A percentile compares a stretch with the other conserved stretches of the same genome.
Conservation (phyloP, 306 rosid species). For the Pyrus communis region DNA sequence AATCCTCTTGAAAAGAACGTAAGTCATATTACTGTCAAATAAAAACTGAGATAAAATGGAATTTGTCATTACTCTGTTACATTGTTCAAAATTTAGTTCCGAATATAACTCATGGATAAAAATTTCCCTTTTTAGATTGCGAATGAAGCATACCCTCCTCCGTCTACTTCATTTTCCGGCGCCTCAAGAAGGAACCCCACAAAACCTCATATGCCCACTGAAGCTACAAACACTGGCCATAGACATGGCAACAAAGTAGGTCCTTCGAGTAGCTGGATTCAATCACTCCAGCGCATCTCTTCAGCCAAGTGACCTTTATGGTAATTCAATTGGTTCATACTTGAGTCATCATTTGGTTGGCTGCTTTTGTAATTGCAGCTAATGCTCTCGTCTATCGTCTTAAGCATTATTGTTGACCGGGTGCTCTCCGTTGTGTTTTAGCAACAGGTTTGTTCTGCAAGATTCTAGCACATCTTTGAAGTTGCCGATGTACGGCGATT, state of each 20-base stretch:
- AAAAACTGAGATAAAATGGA: neutral
- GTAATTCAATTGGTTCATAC: constrained; percentile 29
- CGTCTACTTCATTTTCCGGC: constrained; percentile 54
- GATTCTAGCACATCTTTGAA: constrained; percentile 23
- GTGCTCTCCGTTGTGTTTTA: constrained; percentile 26
- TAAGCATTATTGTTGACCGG: constrained; percentile 15
- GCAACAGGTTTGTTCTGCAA: constrained; percentile 33
- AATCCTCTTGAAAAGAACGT: constrained; percentile 69
- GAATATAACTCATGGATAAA: neutral
- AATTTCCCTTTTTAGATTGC: constrained; percentile 39
- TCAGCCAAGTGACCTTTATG: constrained; percentile 56
- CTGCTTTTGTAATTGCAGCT: neutral
- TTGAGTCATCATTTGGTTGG: constrained; percentile 9
- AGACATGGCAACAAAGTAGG: constrained; percentile 59
- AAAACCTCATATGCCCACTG: constrained; percentile 48
- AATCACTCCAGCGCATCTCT: constrained; percentile 69
- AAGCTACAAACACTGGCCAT: constrained; percentile 43
- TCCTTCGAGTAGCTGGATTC: constrained; percentile 87
- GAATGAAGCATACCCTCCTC: constrained; percentile 48
- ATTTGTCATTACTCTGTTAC: neutral
- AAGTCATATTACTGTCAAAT: constrained; percentile 15
- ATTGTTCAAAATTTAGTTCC: neutral
- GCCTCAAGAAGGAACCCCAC: constrained; percentile 51
- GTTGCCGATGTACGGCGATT: constrained; percentile 35
- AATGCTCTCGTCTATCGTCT: neutral